Evolutionary conservation across 345 rosid genomes (phyloP), one percentile per base, ranked within the genome.

Genomic region (Eucalyptus sideroxylon): DNA sequence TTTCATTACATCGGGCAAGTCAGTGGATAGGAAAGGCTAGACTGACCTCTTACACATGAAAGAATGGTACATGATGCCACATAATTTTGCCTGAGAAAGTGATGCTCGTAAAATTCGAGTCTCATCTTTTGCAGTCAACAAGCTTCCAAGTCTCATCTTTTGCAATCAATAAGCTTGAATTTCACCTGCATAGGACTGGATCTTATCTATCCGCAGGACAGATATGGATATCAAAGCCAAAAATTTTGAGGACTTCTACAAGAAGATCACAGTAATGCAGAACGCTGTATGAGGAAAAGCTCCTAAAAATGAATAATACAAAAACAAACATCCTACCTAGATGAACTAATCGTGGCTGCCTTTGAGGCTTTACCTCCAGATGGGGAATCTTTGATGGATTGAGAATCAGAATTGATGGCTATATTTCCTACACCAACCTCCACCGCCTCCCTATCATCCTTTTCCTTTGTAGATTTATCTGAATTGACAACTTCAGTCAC

Each of bases 401-500:
- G 81, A 88, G 93, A 88, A 90, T 93, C 94, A 81, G 90, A 89
- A 90, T 50, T 93, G 90, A 96, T 94, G 86, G 95, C 93, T 87
- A 96, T 93, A 87, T 93, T 95, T 45, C 96, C 94, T 67, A 96
- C 87, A 47, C 97, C 95, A 47, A 86, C 92, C 88, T 95, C 97
- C 92, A 96, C 89, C 17, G 93, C 96, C 90, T 94, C 96, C 90
- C 90, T 94, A 91, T 93, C 96, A 89, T 94, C 94, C 87, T 89
- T 91, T 87, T 94, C 96, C 53, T 72, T 87, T 86, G 93, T 91
- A 86, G 88, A 89, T 88, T 91, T 89, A 65, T 90, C 94, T 16
- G 92, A 91, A 40, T 72, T 86, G 50, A 6, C 50, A 82, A 55
- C 44, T 55, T 92, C 95, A 42, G 44, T 50, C 40, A 65, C 92